Base-by-base conservation (phyloP, 129 eudicot species). In the Daucus carota region DNA sequence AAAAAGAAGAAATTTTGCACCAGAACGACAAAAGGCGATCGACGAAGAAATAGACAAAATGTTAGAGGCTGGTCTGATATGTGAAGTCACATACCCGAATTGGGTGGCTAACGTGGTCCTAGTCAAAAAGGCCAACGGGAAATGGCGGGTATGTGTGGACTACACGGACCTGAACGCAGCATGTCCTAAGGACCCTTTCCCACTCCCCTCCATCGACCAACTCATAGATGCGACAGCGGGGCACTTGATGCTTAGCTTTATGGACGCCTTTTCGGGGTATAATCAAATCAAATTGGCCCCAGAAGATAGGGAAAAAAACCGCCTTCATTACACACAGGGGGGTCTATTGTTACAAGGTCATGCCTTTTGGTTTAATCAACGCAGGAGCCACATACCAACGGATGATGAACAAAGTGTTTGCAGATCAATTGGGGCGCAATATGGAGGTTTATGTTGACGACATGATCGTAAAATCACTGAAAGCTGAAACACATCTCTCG, bases 51-150 rank as follows among this genome's bases (percentile, higher is more conserved):
- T 67, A 1, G 72, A 67, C 8, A 67, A 67, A 22, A 20, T 67
- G 43, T 24, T 67, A 0, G 17, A 67, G 1, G 18, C 72, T 8
- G 36, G 31, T 26, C 32, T 65, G 0, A 65, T 65, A 2, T 0
- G 18, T 7, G 70, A 10, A 26, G 18, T 65, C 5, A 65, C 46
- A 18, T 66, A 65, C 44, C 43, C 73, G 14, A 14, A 77, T 26
- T 63, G 74, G 74, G 6, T 77, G 17, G 74, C 80, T 2, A 42
- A 77, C 8, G 62, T 77, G 6, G 80, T 77, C 0, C 28, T 65
- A 38, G 65, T 77, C 0, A 24, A 43, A 5, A 65, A 77, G 14
- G 14, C 74, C 1, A 77, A 65, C 24, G 80, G 74, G 1, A 41
- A 42, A 5, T 65, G 80, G 44, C 5, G 74, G 33, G 44, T 77